A percentile compares a stretch with the other conserved stretches of the same genome.
These are phyloP conservation scores for Rhizoclosmatium globosum DNA, from an alignment of 192 early-diverging fungal genomes.

Conservation along the genomic window DNA sequence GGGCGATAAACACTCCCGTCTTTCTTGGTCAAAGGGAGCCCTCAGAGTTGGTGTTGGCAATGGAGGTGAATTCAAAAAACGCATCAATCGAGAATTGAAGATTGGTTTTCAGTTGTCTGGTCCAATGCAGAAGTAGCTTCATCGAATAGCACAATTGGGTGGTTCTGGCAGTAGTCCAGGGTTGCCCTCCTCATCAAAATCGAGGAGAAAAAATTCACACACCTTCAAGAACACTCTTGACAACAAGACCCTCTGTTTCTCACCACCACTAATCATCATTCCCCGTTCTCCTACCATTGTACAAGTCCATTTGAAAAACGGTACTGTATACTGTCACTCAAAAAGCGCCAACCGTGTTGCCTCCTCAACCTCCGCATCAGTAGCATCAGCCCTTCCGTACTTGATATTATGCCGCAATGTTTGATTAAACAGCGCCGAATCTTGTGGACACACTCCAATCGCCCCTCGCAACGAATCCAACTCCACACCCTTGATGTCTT, in stretches of 20 bases:
- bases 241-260: constrained; percentile 89
- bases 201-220: constrained; percentile 11
- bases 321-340: constrained; percentile 77
- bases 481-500: constrained; percentile 81
- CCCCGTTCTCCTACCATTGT: constrained; percentile 92
- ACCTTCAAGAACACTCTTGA: constrained; percentile 94
- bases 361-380: constrained; percentile 67
- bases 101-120: constrained; percentile 59
- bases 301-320: constrained; percentile 79
- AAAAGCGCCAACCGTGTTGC: constrained; percentile 79
- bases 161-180: constrained; percentile 53
- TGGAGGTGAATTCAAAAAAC: constrained; percentile 50
- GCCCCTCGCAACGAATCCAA: constrained; percentile 77
- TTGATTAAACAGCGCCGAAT: constrained; percentile 94
- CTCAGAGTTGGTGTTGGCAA: constrained; percentile 43
- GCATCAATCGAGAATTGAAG: constrained; percentile 58
- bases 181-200: neutral
- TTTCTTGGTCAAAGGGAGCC: constrained; percentile 47
- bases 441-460: constrained; percentile 93
- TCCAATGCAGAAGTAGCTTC: constrained; percentile 85
- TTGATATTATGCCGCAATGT: constrained; percentile 91
- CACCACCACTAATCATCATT: constrained; percentile 68
- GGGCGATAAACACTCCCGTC: constrained; percentile 94
- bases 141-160: constrained; percentile 83
- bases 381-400: constrained; percentile 77